phyloP scores from a whole-genome alignment of 768 basidiomycete species.

The Leccinum boreale region DNA sequence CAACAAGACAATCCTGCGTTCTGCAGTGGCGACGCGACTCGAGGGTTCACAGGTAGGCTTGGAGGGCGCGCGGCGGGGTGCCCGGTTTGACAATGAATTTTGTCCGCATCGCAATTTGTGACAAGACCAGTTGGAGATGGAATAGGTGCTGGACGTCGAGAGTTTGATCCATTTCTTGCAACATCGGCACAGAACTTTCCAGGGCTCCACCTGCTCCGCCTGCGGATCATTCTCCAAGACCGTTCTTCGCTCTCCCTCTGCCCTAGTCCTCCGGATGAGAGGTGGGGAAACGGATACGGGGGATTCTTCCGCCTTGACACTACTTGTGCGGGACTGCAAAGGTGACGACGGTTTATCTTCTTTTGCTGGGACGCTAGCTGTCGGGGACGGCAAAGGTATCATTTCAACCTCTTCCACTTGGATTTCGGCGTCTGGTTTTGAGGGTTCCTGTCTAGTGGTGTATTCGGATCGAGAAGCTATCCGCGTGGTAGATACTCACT shows the following conservation, averaged over 20 bases:
- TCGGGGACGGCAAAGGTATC: neutral
- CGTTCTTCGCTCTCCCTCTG: conserved; percentile 46
- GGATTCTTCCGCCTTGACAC: neutral
- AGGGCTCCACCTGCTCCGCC: conserved; percentile 46
- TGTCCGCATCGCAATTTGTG: conserved; percentile 47
- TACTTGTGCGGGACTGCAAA: neutral
- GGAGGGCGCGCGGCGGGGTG: conserved; percentile 13
- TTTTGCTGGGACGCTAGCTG: neutral
- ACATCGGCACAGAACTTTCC: conserved; percentile 53
- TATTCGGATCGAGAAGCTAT: conserved; percentile 3
- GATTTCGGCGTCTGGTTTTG: neutral
- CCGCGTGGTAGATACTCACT: conserved; percentile 13
- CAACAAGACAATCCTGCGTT: conserved; percentile 57
- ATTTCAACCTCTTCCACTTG: neutral
- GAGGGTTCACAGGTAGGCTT: conserved; percentile 41
- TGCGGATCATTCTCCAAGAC: conserved; percentile 52
- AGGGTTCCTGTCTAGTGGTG: conserved; percentile 13
- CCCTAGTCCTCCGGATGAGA: neutral
- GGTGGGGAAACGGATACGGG: neutral
- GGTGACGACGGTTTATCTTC: neutral
- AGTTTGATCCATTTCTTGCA: conserved; percentile 66
- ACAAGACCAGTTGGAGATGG: conserved; percentile 47
- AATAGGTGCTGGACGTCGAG: conserved; percentile 38
- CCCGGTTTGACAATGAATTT: conserved; percentile 19
- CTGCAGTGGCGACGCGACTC: conserved; percentile 57